These are phyloP conservation scores for Umbelopsis vinacea DNA, from an alignment of 192 early-diverging fungal species.

Conservation along the genomic window DNA sequence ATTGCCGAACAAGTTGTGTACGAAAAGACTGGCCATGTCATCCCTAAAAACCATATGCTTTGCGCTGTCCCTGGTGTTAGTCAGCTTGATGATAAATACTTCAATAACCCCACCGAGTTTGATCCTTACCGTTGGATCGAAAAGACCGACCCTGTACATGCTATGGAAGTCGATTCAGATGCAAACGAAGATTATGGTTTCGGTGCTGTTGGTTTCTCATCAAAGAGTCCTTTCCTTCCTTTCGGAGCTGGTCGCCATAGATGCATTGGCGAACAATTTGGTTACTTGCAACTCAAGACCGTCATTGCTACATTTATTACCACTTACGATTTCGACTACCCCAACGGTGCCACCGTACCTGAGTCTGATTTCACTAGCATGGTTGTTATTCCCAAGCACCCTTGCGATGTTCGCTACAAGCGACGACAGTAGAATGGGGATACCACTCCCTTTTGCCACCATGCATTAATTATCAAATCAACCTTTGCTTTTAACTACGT, in stretches of 20 bases:
- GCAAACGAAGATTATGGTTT: slow-evolving; percentile 76
- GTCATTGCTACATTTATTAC: slow-evolving; percentile 83
- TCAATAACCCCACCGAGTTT: slow-evolving; percentile 80
- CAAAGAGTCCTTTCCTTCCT: slow-evolving; percentile 86
- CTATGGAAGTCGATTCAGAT: slow-evolving; percentile 50
- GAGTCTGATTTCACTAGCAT: slow-evolving; percentile 87
- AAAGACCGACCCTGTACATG: slow-evolving; percentile 63
- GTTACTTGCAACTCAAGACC: slow-evolving; percentile 95
- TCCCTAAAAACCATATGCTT: slow-evolving; percentile 90
- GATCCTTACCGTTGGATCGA: slow-evolving; percentile 79
- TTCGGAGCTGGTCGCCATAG: slow-evolving; percentile 98
- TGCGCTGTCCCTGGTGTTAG: slow-evolving; percentile 83
- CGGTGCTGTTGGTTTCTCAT: slow-evolving; percentile 66
- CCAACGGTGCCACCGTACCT: slow-evolving; percentile 70
- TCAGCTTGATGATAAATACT: slow-evolving; percentile 79
- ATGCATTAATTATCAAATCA: no score
- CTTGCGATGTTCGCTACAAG: slow-evolving; percentile 57
- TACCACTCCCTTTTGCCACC: no score
- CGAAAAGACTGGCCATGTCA: slow-evolving; percentile 79
- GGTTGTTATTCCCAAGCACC: slow-evolving; percentile 85
- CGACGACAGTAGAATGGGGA: slow-evolving; percentile 33
- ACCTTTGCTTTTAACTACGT: not conserved
- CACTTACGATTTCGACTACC: slow-evolving; percentile 73
- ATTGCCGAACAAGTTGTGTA: slow-evolving; percentile 66
- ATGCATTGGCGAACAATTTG: slow-evolving; percentile 98